Conservation (phyloP, 2,329 filamentous ascomycete genomes). For the Hymenoscyphus occultus region DNA sequence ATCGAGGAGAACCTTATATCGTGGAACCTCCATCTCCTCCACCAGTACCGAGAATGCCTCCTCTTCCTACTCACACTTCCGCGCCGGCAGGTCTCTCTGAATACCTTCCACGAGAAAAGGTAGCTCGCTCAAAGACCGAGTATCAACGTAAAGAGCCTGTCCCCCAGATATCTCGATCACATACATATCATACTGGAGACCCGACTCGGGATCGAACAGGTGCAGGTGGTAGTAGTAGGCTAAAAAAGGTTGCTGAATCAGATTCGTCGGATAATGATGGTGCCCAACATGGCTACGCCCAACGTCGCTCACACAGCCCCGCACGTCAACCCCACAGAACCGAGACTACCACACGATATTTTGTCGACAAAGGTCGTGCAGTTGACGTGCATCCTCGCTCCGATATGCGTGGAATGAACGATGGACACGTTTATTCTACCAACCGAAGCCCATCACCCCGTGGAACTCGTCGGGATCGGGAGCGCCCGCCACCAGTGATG, state of each 20-base stretch:
- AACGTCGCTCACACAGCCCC: constrained; percentile 25
- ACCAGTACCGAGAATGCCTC: constrained; percentile 23
- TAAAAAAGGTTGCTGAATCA: constrained; percentile 25
- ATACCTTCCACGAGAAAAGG: constrained; percentile 24
- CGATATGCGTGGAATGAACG: constrained; percentile 20
- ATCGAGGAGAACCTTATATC: constrained; percentile 23
- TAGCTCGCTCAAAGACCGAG: constrained; percentile 34
- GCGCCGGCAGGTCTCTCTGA: constrained; percentile 27
- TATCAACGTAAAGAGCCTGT: constrained; percentile 27
- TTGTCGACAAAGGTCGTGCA: constrained; percentile 26
- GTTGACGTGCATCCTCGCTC: constrained; percentile 22
- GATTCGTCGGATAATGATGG: constrained; percentile 22
- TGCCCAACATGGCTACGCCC: constrained; percentile 8
- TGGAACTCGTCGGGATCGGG: constrained; percentile 14
- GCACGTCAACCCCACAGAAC: constrained; percentile 13
- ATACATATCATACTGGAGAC: constrained; percentile 29
- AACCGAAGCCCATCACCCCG: constrained; percentile 30
- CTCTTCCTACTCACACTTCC: constrained; percentile 31
- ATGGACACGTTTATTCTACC: constrained; percentile 20
- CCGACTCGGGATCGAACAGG: constrained; percentile 17
- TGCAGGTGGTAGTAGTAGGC: constrained; percentile 22
- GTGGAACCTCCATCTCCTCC: constrained; percentile 33
- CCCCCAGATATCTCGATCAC: constrained; percentile 32
- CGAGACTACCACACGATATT: constrained; percentile 26
- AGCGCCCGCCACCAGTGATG: constrained; percentile 21